A percentile compares a stretch with the other conserved stretches of the same genome.
Evolutionary conservation across 441 rosid species (phyloP).

Genomic region (Erodium moschatum): DNA sequence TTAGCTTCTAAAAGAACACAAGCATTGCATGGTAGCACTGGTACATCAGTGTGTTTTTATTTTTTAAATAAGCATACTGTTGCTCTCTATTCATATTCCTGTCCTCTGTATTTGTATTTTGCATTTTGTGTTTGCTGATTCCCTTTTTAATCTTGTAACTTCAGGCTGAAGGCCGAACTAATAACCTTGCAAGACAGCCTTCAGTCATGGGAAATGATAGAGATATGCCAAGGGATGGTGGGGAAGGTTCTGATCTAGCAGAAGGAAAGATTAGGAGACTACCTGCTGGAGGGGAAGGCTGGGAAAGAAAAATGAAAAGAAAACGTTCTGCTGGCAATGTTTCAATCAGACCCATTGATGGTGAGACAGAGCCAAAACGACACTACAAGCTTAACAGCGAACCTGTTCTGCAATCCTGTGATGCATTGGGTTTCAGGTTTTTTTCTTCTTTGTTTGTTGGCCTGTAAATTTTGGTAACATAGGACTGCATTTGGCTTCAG

Average conservation of each 20-base stretch:
- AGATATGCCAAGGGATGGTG: constrained; percentile 34
- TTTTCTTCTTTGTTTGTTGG: background rate
- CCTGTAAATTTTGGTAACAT: background rate
- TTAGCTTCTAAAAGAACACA: constrained; percentile 2
- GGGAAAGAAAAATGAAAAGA: constrained; percentile 58
- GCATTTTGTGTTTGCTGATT: background rate
- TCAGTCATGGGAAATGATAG: constrained; percentile 36
- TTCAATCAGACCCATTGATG: constrained; percentile 34
- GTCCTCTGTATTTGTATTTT: background rate
- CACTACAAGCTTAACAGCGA: constrained; percentile 39
- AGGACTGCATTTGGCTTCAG: background rate
- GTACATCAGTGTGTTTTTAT: background rate
- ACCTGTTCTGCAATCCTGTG: constrained; percentile 30
- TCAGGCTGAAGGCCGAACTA: constrained; percentile 43
- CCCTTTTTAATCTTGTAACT: background rate
- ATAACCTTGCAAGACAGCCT: constrained; percentile 29
- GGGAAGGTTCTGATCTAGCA: constrained; percentile 33
- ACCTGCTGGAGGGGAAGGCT: constrained; percentile 56
- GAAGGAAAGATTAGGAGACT: constrained; percentile 48
- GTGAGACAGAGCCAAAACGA: constrained; percentile 41
- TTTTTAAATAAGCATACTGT: background rate
- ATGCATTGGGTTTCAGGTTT: constrained; percentile 43
- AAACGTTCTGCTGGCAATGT: constrained; percentile 45
- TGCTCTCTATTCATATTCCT: background rate
- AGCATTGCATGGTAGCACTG: background rate